phyloP scores from a whole-genome alignment of 805 yeast species.

The Saccharomycopsis amapae region DNA sequence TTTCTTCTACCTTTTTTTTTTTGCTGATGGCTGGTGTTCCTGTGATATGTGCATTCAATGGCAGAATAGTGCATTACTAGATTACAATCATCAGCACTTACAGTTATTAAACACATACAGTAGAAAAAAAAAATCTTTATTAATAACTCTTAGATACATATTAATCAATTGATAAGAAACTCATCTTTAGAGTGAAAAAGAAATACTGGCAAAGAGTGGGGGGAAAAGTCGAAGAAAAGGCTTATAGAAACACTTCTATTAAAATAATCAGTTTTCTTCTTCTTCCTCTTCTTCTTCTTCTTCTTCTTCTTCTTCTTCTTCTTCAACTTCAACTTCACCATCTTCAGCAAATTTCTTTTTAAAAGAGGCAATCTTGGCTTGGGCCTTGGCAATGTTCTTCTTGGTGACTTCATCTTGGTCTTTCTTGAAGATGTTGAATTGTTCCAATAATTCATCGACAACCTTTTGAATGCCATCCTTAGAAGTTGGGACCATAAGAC shows the following conservation, averaged over 20 bases:
- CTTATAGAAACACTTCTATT: background rate
- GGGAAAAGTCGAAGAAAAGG: too few species aligned
- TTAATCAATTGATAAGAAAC: too few species aligned
- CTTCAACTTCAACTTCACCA: slow-evolving; percentile 1
- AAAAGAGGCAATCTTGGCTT: slow-evolving; percentile 15
- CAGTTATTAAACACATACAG: too few species aligned
- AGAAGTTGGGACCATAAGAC: slow-evolving; percentile 70
- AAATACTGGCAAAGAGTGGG: background rate
- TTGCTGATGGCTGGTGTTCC: too few species aligned
- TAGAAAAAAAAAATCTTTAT: too few species aligned
- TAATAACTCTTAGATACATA: background rate
- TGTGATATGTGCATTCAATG: too few species aligned
- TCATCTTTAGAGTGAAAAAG: background rate
- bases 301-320: slow-evolving; percentile 8
- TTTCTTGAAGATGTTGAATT: slow-evolving; percentile 57
- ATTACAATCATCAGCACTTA: too few species aligned
- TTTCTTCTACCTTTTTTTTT: too few species aligned
- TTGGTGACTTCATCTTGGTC: slow-evolving; percentile 79
- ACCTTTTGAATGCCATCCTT: slow-evolving; percentile 63
- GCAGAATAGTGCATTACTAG: too few species aligned
- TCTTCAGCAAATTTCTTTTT: slow-evolving; percentile 5
- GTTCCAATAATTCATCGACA: slow-evolving; percentile 59
- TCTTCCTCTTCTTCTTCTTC: slow-evolving; percentile 10
- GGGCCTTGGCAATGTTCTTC: slow-evolving; percentile 41
- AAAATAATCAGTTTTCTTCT: slow-evolving; percentile 4